These are phyloP conservation scores for Neonectria magnoliae DNA, from an alignment of 2,329 filamentous ascomycete species.

Conservation along the genomic window DNA sequence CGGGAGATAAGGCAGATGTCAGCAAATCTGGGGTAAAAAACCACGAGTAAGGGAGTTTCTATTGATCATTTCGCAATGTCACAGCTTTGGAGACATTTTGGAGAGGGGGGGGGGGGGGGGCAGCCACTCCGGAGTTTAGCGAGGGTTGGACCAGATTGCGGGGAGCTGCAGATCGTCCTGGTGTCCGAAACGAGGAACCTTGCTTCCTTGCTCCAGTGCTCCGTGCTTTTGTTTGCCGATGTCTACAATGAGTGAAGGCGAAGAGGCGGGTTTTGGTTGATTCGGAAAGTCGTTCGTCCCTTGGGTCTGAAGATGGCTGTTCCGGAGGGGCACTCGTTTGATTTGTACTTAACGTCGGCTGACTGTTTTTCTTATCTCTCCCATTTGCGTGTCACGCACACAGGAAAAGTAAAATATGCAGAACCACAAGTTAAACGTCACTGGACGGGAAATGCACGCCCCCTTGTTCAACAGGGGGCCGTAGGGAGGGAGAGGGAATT, in stretches of 20 bases:
- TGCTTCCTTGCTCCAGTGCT: slow-evolving; percentile 14
- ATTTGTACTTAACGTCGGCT: slow-evolving; percentile 10
- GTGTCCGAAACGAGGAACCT: slow-evolving; percentile 21
- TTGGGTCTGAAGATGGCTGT: not conserved
- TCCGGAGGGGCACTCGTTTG: not conserved
- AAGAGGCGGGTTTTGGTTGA: not conserved
- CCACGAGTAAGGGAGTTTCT: slow-evolving; percentile 26
- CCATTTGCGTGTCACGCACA: slow-evolving; percentile 18
- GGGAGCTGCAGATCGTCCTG: slow-evolving; percentile 41
- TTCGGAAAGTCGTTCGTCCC: not conserved
- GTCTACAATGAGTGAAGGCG: not conserved
- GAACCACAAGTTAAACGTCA: not conserved
- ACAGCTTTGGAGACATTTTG: slow-evolving; percentile 9
- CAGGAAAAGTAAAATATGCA: not conserved
- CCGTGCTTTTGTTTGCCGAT: slow-evolving; percentile 9
- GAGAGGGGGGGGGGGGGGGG: too few relatives aligned
- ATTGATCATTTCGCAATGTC: slow-evolving; percentile 41
- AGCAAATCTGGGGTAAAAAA: slow-evolving; percentile 40
- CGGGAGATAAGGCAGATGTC: slow-evolving; percentile 38
- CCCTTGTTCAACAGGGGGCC: slow-evolving; percentile 29
- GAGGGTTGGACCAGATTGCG: slow-evolving; percentile 35
- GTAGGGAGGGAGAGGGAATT: too few relatives aligned
- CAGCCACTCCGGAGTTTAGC: not conserved
- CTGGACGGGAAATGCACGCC: slow-evolving; percentile 3
- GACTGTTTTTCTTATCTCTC: slow-evolving; percentile 17